Evolutionary conservation across 768 basidiomycete genomes (phyloP).

Genomic region (Ramaria sp.): DNA sequence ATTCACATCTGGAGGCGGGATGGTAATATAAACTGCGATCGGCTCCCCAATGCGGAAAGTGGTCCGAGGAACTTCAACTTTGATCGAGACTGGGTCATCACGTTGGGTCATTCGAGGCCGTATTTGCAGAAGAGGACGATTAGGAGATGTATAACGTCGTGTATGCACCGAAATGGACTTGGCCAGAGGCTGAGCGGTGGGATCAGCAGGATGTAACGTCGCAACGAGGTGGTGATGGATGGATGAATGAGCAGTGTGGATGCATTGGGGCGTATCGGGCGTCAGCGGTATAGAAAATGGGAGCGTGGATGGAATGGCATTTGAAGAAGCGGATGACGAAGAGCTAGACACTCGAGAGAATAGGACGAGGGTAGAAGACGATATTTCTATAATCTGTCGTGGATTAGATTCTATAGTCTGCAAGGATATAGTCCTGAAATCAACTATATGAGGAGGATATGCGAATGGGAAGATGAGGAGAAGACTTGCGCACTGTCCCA

Average conservation of each 20-base stretch:
- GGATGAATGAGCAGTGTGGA: constrained; percentile 66
- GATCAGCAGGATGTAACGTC: constrained; percentile 38
- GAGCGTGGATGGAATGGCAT: constrained; percentile 45
- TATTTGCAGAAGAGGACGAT: constrained; percentile 42
- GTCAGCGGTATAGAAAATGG: constrained; percentile 78
- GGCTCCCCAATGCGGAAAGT: constrained; percentile 63
- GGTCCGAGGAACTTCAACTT: constrained; percentile 62
- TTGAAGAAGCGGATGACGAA: constrained; percentile 14
- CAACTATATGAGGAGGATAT: constrained; percentile 10
- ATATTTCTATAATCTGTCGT: constrained; percentile 56
- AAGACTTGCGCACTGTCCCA: constrained; percentile 67
- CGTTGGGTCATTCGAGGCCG: constrained; percentile 24
- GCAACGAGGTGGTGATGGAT: constrained; percentile 64
- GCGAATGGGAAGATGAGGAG: not conserved
- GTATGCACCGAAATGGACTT: constrained; percentile 62
- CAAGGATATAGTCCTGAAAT: constrained; percentile 49
- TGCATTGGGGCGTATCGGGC: constrained; percentile 72
- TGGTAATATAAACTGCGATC: constrained; percentile 69
- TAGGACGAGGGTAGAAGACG: constrained; percentile 43
- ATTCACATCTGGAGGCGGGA: constrained; percentile 63
- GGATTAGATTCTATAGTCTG: constrained; percentile 57
- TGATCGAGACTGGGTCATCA: constrained; percentile 54
- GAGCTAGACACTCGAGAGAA: constrained; percentile 33
- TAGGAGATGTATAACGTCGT: constrained; percentile 55
- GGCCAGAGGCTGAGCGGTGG: constrained; percentile 24